Conservation (phyloP, 2,329 filamentous ascomycete genomes). For the Microcyclosporella mali region DNA sequence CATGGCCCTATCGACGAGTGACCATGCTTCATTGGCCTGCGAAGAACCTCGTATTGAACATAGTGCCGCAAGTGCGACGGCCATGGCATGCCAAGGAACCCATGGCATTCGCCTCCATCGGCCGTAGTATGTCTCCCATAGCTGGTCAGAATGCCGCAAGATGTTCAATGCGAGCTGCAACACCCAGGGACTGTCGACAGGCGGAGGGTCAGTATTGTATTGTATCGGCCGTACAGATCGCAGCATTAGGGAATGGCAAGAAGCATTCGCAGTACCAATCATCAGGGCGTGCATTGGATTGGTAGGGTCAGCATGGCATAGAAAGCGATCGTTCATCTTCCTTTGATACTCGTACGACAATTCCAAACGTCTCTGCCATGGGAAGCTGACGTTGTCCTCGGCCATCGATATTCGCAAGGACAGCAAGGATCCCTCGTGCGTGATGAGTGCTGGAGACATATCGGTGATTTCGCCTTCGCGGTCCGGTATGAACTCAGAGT, state of each 20-base stretch:
- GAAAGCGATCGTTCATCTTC: constrained; percentile 20
- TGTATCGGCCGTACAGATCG: constrained; percentile 28
- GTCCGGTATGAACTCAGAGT: constrained; percentile 16
- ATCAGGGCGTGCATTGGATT: constrained; percentile 21
- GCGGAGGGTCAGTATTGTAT: constrained; percentile 20
- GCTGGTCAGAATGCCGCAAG: constrained; percentile 32
- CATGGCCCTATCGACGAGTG: constrained; percentile 43
- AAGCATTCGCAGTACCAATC: constrained; percentile 16
- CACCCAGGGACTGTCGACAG: constrained; percentile 29
- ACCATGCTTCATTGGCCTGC: constrained; percentile 47
- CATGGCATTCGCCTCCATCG: constrained; percentile 48
- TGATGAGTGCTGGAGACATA: constrained; percentile 23
- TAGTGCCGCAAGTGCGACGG: constrained; percentile 49
- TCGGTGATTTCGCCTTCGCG: constrained; percentile 26
- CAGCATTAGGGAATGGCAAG: constrained; percentile 22
- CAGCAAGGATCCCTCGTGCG: constrained; percentile 12
- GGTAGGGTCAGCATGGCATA: constrained; percentile 22
- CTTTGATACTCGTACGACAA: constrained; percentile 22
- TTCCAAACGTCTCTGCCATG: constrained; percentile 28
- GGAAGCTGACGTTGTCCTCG: constrained; percentile 7
- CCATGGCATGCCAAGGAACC: constrained; percentile 52
- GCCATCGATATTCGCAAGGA: constrained; percentile 14
- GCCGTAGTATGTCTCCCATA: constrained; percentile 23
- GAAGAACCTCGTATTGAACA: constrained; percentile 44
- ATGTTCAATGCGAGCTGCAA: constrained; percentile 39